A percentile compares a stretch with the other conserved stretches of the same genome.
Conservation (phyloP, 2,329 filamentous ascomycete species). For the Arthrobotrys sinensis region DNA sequence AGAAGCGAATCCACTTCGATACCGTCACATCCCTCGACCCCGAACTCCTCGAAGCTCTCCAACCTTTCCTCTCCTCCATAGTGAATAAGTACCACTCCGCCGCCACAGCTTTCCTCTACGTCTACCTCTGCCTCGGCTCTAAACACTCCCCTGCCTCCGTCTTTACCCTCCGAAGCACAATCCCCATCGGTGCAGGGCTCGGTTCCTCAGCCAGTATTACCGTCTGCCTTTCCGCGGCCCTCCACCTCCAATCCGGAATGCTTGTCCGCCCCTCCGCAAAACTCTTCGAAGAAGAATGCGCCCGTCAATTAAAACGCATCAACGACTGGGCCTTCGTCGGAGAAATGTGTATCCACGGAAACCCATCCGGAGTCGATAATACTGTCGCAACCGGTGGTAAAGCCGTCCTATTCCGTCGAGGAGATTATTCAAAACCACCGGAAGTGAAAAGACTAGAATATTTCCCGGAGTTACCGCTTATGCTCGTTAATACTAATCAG, state of each 20-base stretch:
- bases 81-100: conserved; percentile 85
- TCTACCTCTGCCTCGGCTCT: conserved; percentile 88
- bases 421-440: conserved; percentile 83
- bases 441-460: conserved; percentile 82
- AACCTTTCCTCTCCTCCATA: conserved; percentile 82
- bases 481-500: conserved; percentile 91
- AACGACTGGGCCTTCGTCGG: conserved; percentile 98
- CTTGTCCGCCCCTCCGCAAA: conserved; percentile 92
- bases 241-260: conserved; percentile 89
- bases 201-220: conserved; percentile 95
- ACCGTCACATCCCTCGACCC: conserved; percentile 86
- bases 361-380: conserved; percentile 96
- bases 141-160: conserved; percentile 84
- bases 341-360: conserved; percentile 97
- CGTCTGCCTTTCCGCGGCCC: conserved; percentile 86
- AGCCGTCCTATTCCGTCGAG: conserved; percentile 89
- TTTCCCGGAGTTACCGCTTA: conserved; percentile 91
- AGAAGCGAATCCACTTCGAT: conserved; percentile 97
- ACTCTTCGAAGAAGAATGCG: conserved; percentile 88
- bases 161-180: conserved; percentile 92
- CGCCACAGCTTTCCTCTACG: conserved; percentile 89
- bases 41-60: conserved; percentile 83
- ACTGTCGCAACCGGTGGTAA: conserved; percentile 95
- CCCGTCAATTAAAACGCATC: conserved; percentile 91
- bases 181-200: conserved; percentile 90